Base-by-base conservation (phyloP, 306 rosid genomes). In the Calophaca sinica region DNA sequence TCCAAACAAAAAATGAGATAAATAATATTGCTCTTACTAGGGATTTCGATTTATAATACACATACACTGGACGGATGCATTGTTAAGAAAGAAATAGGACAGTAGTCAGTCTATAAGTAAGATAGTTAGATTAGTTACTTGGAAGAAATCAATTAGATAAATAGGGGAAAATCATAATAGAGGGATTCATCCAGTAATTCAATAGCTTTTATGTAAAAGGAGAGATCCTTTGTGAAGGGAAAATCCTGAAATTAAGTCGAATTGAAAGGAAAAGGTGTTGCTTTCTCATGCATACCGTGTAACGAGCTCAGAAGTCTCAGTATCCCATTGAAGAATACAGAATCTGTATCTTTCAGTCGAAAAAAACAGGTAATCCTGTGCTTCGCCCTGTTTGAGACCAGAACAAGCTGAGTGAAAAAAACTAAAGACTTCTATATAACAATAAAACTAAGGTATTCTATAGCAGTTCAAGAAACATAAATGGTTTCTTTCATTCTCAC, bases 301-400 rank as follows among this genome's bases (percentile, higher is more conserved):
- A 60, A 78, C 64, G 64, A 93, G 96, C 85, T 93, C 96, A 51
- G 91, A 87, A n/a, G 88, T 61, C 50, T 89, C 98, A 0, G 89
- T 78, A 83, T 93, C 97, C 97, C 98, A 93, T 69, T 93, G 96
- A 59, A 93, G 93, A 76, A 93, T 97, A 69, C 98, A 91, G 78
- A 93, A 93, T 79, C 91, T 91, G 84, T 93, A 93, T 83, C 97
- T 86, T 76, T 91, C 98, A 38, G 98, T 93, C 14, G 98, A 92
- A 81, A 93, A 84, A 78, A 93, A 93, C 11, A 93, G 85, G 79
- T 84, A 88, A 74, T 91, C 98, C 46, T 93, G 98, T 8, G 91
- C 73, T 79, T 93, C 98, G 7, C 96, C 98, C 98, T 93, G 78
- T 69, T 74, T 6, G 65, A 76, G 59, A 42, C 46, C 33, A 72